Percentiles rank a stretch among this genome's conserved stretches.
Conservation (phyloP, 2,329 filamentous ascomycete genomes). For the Tetracladium maxilliforme region DNA sequence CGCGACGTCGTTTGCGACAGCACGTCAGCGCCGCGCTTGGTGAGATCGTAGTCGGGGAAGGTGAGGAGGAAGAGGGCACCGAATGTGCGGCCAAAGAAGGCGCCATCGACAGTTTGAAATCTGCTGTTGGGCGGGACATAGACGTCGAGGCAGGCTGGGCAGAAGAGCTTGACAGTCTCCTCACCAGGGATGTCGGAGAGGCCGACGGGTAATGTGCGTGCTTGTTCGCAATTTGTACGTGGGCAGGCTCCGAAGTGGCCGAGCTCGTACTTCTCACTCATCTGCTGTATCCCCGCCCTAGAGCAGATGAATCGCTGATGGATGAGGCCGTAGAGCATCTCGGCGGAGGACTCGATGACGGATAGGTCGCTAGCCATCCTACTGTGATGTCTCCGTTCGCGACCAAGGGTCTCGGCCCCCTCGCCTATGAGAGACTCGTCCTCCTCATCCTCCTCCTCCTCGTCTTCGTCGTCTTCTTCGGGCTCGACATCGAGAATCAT, state of each 20-base stretch:
- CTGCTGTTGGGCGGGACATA: slow-evolving; percentile 95
- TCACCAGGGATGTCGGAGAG: slow-evolving; percentile 89
- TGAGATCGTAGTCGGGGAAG: slow-evolving; percentile 88
- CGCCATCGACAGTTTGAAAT: slow-evolving; percentile 93
- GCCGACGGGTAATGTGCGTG: slow-evolving; percentile 83
- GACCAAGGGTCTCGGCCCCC: slow-evolving; percentile 24
- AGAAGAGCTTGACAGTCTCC: slow-evolving; percentile 97
- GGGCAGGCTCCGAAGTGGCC: slow-evolving; percentile 94
- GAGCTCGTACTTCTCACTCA: slow-evolving; percentile 98
- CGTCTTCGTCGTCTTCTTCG: slow-evolving; percentile 81
- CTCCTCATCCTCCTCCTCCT: slow-evolving; percentile 54
- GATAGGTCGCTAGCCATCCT: slow-evolving; percentile 86
- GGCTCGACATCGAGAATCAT: slow-evolving; percentile 99
- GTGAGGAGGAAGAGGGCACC: slow-evolving; percentile 96
- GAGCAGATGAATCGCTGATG: slow-evolving; percentile 98
- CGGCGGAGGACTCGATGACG: slow-evolving; percentile 93
- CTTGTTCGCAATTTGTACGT: slow-evolving; percentile 81
- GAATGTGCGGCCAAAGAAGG: slow-evolving; percentile 96
- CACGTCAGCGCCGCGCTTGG: slow-evolving; percentile 51
- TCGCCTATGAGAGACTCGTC: slow-evolving; percentile 54
- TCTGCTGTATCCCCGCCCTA: slow-evolving; percentile 89
- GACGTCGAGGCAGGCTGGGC: slow-evolving; percentile 88
- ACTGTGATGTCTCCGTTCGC: slow-evolving; percentile 62
- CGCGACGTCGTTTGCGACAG: slow-evolving; percentile 24
- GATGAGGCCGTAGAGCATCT: slow-evolving; percentile 94